Evolutionary conservation across 2,329 filamentous ascomycete genomes (phyloP), one percentile per base, ranked within the genome.

Genomic region (Exophiala sideris): DNA sequence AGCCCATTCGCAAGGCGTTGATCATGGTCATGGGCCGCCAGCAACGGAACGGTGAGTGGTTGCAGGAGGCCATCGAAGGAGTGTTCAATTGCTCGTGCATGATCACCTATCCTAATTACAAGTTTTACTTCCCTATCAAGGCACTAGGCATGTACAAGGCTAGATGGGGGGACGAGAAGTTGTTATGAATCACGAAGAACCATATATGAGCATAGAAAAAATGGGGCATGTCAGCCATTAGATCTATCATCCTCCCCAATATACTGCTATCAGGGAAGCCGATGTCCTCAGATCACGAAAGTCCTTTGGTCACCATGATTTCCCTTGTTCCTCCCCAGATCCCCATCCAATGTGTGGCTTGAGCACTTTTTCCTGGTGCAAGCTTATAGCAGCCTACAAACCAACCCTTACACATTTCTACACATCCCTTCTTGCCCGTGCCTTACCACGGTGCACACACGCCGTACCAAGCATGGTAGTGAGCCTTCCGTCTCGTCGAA

Each of bases 71-170:
- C 1, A 97, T 99, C 64, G 94, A 99, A 71, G 94, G 94, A 2
- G 94, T 99, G 9, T 99, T 99, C 74, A 99, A 99, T 74, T 96
- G 96, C 77, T 94, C 86, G 66, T 97, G 84, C 78, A 97, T 96
- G 90, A 99, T 99, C 62, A 94, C 90, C 0, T 99, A 99, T 68
- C 92, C 92, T 40, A 99, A 99, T 77, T 99, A 99, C 79, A 99
- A 97, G 76, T 94, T 96, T 70, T 88, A 87, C 54, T 99, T 96
- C 72, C 86, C 92, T 1, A 88, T 97, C 68, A 95, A 95, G 74
- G 94, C 94, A 1, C 71, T 99, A 60, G 94, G 94, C 4, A 87
- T 96, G 83, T 99, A 90, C 77, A 84, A 87, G 3, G 80, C 76
- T 64, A 82, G 79, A 59, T 91, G 86, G 61, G 87, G 87, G 0